Base-by-base conservation (phyloP, 805 yeast genomes). In the Kodamaea kakaduensis region DNA sequence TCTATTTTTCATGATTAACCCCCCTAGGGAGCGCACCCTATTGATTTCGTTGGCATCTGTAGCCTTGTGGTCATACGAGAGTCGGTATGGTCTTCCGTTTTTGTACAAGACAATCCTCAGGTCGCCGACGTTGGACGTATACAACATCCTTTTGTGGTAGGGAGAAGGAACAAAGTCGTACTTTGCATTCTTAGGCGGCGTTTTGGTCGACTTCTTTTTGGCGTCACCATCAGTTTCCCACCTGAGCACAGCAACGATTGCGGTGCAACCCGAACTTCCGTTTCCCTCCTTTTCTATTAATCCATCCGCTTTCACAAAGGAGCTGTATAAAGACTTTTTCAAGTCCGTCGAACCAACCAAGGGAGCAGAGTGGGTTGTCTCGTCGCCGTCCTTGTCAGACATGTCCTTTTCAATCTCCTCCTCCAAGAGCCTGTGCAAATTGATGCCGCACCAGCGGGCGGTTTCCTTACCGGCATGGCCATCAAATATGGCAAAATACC, bases 391-490 rank as follows among this genome's bases (percentile, higher is more conserved):
- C 8, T 20, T 33, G 17, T 27, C 28, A 7, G 22, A 20, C 13
- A 21, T 17, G n/a, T 33, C 31, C 19, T 35, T 20, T 17, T 36
- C 41, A 16, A 87, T 70, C 36, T 70, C 73, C 36, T 72, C 72
- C 46, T 81, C 87, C 28, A 84, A 55, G 19, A 83, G 60, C 16
- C 78, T 65, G 54, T 90, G 97, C 38, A 90, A 58, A 49, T 84
- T 78, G 43, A 85, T 79, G 0, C 96, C 95, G 64, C 97, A 88
- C 94, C 95, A 89, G 50, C 90, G 77, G 1, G 98, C 95, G 6
- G 95, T 82, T 46, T 79, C 86, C 37, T 78, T 78, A 15, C 98
- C 98, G 2, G 97, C 97, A 61, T 90, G 98, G 8, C 98, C 98
- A 59, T 90, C 98, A 60, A 88, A 90, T 1, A 90, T 73, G 12